Evolutionary conservation across 176 grass and related monocot genomes (phyloP), one percentile per base, ranked within the genome.

Genomic region (Pontederia crassipes): DNA sequence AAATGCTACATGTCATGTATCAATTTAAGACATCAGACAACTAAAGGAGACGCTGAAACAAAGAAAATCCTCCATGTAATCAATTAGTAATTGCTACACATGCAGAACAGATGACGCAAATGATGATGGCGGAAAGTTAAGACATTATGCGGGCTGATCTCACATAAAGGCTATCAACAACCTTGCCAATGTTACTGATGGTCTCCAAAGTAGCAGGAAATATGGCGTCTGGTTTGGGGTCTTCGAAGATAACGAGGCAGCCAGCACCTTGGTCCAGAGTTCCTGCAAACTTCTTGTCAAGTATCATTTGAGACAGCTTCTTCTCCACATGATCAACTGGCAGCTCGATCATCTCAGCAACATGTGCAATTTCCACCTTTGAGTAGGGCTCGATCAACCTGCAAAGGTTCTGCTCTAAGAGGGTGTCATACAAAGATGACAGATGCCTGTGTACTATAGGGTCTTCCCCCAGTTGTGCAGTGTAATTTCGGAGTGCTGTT

Each of bases 131-230:
- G 2, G 32, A 40, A 40, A 40, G 2, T 76, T 69, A 87, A 54
- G 86, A 80, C 90, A 95, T 87, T 55, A 90, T 95, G 69, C 80
- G 81, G 58, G 91, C 83, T 5, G 83, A 95, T 48, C 86, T 95
- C 77, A 84, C 77, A 72, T 87, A 90, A 46, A 90, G 77, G 55
- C 90, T 87, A 52, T 90, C 86, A 17, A 86, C 90, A 11, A 89
- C 90, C 65, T 82, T 87, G 16, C 83, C 86, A 0, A 95, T 82
- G 52, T 87, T 89, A 1, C 72, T 54, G 68, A 95, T 86, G 0
- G 86, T 95, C 10, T 95, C 86, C 0, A 95, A 73, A 0, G 86
- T 81, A 60, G 80, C 83, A 10, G 86, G 90, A 75, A 95, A 95
- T 63, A 95, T 86, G 0, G 73, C 80, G 79, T 83, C 85, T 0